Evolutionary conservation across 1,139 yeast genomes (phyloP).

Genomic region (Saccharomyces pastorianus): DNA sequence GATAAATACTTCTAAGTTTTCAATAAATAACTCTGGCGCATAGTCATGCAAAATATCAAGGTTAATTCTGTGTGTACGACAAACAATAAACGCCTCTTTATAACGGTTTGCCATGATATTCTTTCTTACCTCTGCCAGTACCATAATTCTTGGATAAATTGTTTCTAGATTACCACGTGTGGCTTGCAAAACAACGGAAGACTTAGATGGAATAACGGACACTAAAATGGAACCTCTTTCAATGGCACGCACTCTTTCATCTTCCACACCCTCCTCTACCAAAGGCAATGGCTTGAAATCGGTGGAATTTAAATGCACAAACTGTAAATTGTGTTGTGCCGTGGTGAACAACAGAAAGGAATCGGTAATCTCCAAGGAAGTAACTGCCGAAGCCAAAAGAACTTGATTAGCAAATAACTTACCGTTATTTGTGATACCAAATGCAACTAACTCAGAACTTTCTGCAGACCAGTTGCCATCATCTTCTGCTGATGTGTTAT

Average conservation of each 20-base stretch:
- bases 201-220: constrained; percentile 71
- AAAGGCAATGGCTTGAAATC: constrained; percentile 34
- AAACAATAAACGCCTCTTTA: constrained; percentile 64
- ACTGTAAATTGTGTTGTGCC: constrained; percentile 76
- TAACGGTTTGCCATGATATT: constrained; percentile 53
- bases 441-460: constrained; percentile 38
- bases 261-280: constrained; percentile 37
- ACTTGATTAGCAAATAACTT: constrained; percentile 58
- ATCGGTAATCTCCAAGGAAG: constrained; percentile 71
- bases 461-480: constrained; percentile 31
- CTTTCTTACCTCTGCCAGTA: constrained; percentile 71
- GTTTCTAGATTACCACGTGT: constrained; percentile 96
- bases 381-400: constrained; percentile 67
- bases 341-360: constrained; percentile 76
- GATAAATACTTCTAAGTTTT: constrained; percentile 61
- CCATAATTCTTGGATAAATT: constrained; percentile 87
- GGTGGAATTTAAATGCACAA: constrained; percentile 55
- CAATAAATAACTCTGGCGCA: constrained; percentile 59
- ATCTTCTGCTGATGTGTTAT: constrained; percentile 17
- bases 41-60: constrained; percentile 85
- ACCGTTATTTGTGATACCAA: constrained; percentile 70
- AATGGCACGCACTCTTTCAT: constrained; percentile 79
- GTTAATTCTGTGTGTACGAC: constrained; percentile 88
- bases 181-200: constrained; percentile 82
- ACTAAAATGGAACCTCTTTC: constrained; percentile 87